Evolutionary conservation across 768 basidiomycete species (phyloP).

Genomic region (Lanmaoa pseudosensibilis): DNA sequence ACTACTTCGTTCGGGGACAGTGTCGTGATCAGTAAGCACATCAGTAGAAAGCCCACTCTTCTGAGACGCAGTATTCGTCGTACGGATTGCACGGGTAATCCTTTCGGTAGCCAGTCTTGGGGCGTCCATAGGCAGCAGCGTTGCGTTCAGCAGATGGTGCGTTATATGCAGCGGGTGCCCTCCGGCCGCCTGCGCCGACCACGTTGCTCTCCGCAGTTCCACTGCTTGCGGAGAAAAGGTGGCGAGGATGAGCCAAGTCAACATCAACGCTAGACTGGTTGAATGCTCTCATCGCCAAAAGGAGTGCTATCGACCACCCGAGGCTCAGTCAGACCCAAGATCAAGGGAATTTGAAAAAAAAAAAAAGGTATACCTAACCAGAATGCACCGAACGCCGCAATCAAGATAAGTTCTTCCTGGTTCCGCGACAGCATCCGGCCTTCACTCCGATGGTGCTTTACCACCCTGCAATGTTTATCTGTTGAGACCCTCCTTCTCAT

Average conservation of each 20-base stretch:
- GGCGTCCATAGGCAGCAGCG: constrained; percentile 30
- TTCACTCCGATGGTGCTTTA: constrained; percentile 66
- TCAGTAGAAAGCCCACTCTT: constrained; percentile 61
- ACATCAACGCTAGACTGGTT: constrained; percentile 32
- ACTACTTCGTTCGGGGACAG: background rate
- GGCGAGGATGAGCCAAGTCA: constrained; percentile 30
- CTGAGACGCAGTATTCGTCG: constrained; percentile 67
- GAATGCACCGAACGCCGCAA: constrained; percentile 68
- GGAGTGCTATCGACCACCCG: constrained; percentile 33
- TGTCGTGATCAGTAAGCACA: background rate
- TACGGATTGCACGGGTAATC: constrained; percentile 59
- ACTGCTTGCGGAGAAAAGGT: constrained; percentile 35
- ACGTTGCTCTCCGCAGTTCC: constrained; percentile 36
- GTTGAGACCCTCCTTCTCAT: background rate
- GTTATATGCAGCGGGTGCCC: constrained; percentile 23
- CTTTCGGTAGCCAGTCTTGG: constrained; percentile 33
- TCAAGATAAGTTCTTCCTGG: constrained; percentile 74
- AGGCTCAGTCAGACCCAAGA: constrained; percentile 4
- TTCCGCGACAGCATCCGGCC: constrained; percentile 57
- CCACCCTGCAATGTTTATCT: constrained; percentile 44
- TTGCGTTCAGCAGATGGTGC: constrained; percentile 30
- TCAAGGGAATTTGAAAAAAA: background rate
- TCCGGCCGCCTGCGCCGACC: constrained; percentile 33
- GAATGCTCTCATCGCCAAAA: constrained; percentile 44
- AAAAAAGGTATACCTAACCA: constrained; percentile 63